Conservation (phyloP, 306 rosid genomes). For the Casuarina equisetifolia region DNA sequence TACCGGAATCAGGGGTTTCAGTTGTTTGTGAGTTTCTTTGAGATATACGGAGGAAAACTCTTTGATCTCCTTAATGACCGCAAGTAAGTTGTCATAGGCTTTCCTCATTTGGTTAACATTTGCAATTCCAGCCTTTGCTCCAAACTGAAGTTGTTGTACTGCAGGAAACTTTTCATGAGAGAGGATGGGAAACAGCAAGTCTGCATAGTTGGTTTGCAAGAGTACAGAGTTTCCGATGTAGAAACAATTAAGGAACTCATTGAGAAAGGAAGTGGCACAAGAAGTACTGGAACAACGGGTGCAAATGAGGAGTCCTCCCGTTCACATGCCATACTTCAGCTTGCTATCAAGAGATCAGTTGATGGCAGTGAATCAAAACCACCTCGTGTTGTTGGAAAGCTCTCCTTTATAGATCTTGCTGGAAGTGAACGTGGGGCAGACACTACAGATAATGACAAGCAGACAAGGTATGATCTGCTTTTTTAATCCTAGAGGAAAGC, state of each 20-base stretch:
- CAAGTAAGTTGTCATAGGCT: slow-evolving; percentile 54
- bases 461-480: slow-evolving; percentile 61
- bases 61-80: slow-evolving; percentile 95
- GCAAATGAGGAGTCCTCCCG: slow-evolving; percentile 99
- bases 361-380: slow-evolving; percentile 89
- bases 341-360: slow-evolving; percentile 79
- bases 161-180: slow-evolving; percentile 98
- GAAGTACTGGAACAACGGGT: slow-evolving; percentile 98
- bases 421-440: slow-evolving; percentile 99
- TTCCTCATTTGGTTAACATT: slow-evolving; percentile 7
- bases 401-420: slow-evolving; percentile 98
- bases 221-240: slow-evolving; percentile 87
- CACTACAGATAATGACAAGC: slow-evolving; percentile 97
- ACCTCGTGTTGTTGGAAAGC: slow-evolving; percentile 88
- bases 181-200: slow-evolving; percentile 99
- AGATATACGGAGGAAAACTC: slow-evolving; percentile 96
- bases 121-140: slow-evolving; percentile 17
- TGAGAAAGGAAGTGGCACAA: slow-evolving; percentile 88
- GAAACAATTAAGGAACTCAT: slow-evolving; percentile 92
- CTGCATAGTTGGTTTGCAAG: slow-evolving; percentile 98
- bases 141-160: slow-evolving; percentile 29
- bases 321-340: slow-evolving; percentile 99
- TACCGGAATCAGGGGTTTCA: slow-evolving; percentile 91
- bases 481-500: neutral
- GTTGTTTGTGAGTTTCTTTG: slow-evolving; percentile 94